Evolutionary conservation across 495 filamentous ascomycete species (phyloP), one percentile per base, ranked within the genome.

Genomic region (Neurospora sp.): DNA sequence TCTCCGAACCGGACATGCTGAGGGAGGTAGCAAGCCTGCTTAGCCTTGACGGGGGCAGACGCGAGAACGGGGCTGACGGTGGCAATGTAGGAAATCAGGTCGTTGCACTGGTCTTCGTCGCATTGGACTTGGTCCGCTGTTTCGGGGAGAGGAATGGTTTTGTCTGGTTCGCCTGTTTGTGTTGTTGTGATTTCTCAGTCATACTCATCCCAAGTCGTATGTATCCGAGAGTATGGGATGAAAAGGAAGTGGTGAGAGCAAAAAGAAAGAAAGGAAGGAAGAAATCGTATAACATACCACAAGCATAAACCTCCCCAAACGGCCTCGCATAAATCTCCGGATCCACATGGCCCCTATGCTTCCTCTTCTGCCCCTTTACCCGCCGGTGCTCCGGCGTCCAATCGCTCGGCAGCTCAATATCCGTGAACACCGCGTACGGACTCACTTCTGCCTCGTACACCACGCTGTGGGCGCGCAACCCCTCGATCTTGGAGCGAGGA

Each of bases 1-100:
- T 84, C 81, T 39, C 88, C 87, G 41, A 88, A 87, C 1, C 87
- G 84, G 68, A 85, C 86, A 73, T 85, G 85, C 37, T 90, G 90
- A n/a, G 96, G 96, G 40, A 99, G 83, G 79, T 99, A 99, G 81
- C 96, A 99, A 22, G 96, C 96, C 82, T 98, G 96, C 71, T 90
- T 89, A 39, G 87, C 87, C n/a, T 87, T 89, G 68, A 99, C 85
- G 69, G 93, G 88, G 1, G 96, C 94, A 70, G 91, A 84, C 8
- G 89, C 86, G 70, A 99, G 84, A 42, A 90, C 86, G 69, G 94
- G 90, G 8, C 91, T 94, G 72, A 98, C 89, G 72, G 88, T 89
- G 27, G 86, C 85, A 39, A 95, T 90, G 74, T 97, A 93, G 71
- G 94, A 89, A 59, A 95, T 86, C 71, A 99, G 89, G 74, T 98